A percentile compares a stretch with the other conserved stretches of the same genome.
Conservation (phyloP, 2,329 filamentous ascomycete species). For the Fusarium sp. region DNA sequence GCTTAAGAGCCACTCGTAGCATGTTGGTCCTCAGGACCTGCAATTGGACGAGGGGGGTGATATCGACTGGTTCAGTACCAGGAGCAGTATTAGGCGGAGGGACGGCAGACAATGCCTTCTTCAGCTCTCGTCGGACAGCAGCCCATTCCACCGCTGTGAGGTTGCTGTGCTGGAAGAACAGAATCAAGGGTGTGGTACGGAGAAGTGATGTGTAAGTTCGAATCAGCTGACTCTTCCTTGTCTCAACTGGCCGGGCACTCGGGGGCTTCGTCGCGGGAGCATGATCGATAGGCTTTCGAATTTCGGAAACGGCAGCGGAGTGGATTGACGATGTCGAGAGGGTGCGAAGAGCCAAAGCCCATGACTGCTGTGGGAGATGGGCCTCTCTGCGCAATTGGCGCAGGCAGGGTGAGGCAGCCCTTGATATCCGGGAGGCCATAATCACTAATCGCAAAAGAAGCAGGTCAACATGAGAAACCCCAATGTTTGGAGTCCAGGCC, state of each 20-base stretch:
- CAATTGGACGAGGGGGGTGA: slow-evolving; percentile 76
- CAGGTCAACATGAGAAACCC: slow-evolving; percentile 6
- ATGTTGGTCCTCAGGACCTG: slow-evolving; percentile 92
- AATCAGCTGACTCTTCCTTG: slow-evolving; percentile 88
- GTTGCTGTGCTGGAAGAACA: slow-evolving; percentile 83
- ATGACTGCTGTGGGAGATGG: slow-evolving; percentile 28
- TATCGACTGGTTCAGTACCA: slow-evolving; percentile 52
- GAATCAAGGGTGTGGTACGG: slow-evolving; percentile 84
- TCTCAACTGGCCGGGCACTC: slow-evolving; percentile 86
- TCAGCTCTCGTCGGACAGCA: slow-evolving; percentile 57
- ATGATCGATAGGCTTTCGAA: slow-evolving; percentile 59
- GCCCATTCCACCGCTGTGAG: slow-evolving; percentile 74
- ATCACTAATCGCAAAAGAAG: background rate
- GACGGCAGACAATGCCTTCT: slow-evolving; percentile 58
- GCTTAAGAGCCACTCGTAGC: slow-evolving; percentile 84
- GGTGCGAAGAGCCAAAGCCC: slow-evolving; percentile 35
- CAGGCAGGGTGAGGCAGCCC: slow-evolving; percentile 37
- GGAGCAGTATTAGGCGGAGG: slow-evolving; percentile 45
- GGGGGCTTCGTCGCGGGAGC: slow-evolving; percentile 82
- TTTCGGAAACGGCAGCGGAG: slow-evolving; percentile 41
- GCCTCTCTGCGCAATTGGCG: slow-evolving; percentile 40
- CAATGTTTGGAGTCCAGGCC: background rate
- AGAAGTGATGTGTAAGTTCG: slow-evolving; percentile 90
- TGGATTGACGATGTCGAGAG: slow-evolving; percentile 45
- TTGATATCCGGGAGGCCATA: slow-evolving; percentile 43